Evolutionary conservation across 2,329 filamentous ascomycete genomes (phyloP).

Genomic region (Falciphora oryzae): DNA sequence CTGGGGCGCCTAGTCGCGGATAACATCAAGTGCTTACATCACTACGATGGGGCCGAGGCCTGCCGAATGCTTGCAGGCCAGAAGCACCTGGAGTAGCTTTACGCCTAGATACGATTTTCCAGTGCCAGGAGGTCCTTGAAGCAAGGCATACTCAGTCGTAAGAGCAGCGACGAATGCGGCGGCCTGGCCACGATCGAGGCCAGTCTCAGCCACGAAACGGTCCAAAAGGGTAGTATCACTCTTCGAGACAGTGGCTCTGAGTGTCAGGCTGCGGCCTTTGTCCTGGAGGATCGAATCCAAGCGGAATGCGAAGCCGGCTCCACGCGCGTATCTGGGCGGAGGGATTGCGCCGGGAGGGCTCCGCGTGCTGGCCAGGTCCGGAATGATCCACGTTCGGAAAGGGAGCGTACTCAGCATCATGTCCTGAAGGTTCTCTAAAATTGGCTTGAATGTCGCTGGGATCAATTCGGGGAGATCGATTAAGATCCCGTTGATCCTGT

Average conservation of each 20-base stretch:
- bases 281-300: constrained; percentile 27
- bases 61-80: constrained; percentile 34
- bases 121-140: constrained; percentile 67
- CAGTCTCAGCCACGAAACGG: constrained; percentile 28
- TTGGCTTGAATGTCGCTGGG: constrained; percentile 51
- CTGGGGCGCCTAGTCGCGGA: too few relatives aligned
- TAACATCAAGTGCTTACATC: constrained; percentile 20
- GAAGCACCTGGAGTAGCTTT: constrained; percentile 49
- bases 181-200: constrained; percentile 50
- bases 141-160: constrained; percentile 48
- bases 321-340: constrained; percentile 45
- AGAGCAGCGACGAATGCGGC: constrained; percentile 42
- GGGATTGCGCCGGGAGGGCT: constrained; percentile 21
- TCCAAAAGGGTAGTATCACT: constrained; percentile 13
- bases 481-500: constrained; percentile 26
- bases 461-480: constrained; percentile 59
- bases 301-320: constrained; percentile 43
- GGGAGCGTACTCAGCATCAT: constrained; percentile 34
- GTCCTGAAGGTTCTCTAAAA: constrained; percentile 47
- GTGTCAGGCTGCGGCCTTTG: constrained; percentile 17
- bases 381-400: constrained; percentile 12
- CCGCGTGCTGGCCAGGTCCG: not conserved
- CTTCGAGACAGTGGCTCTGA: constrained; percentile 16
- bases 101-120: constrained; percentile 60
- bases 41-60: constrained; percentile 41